Evolutionary conservation across 768 basidiomycete species (phyloP), one percentile per base, ranked within the genome.

Genomic region (Suillus lakei): DNA sequence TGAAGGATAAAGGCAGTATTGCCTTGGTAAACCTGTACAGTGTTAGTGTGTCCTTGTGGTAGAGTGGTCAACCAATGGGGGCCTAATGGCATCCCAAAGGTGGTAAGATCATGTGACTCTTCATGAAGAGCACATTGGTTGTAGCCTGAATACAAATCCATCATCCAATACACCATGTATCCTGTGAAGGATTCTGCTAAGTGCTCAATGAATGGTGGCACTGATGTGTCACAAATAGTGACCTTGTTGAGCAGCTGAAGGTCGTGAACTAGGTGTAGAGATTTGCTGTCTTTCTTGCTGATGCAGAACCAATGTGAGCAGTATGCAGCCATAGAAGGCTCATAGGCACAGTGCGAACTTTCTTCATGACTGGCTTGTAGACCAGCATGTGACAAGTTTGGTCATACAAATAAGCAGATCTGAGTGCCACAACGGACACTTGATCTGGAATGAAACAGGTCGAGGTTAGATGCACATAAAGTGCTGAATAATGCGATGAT

Each of bases 31-130:
- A 83, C 79, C 0, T 76, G 77, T 0, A 78, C 74, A 0, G 76
- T 78, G 30, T 84, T 83, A 0, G 82, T 82, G 48, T 72, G 81
- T 0, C 82, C 84, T 79, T 81, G 81, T 0, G 81, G 81, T 0
- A 84, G 64, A 0, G 72, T 70, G 1, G 72, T 72, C 0, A 83
- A 70, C 0, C 74, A 67, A 0, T 80, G 61, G 0, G 74, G 67
- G 1, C 81, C 79, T 5, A 80, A 70, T 0, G 79, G 81, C 0
- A 76, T 79, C 62, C 79, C 74, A 68, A 84, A 85, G 0, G 79
- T 81, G 0, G 82, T 84, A 9, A 80, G 67, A 41, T 84, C 79
- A 9, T 74, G 59, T 0, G 76, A 82, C 4, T 66, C 64, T n/a
- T 69, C 68, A 15, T 72, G 66, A 0, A 82, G 64, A 0, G 66